Conservation (phyloP, 306 rosid species). For the Delonix regia region DNA sequence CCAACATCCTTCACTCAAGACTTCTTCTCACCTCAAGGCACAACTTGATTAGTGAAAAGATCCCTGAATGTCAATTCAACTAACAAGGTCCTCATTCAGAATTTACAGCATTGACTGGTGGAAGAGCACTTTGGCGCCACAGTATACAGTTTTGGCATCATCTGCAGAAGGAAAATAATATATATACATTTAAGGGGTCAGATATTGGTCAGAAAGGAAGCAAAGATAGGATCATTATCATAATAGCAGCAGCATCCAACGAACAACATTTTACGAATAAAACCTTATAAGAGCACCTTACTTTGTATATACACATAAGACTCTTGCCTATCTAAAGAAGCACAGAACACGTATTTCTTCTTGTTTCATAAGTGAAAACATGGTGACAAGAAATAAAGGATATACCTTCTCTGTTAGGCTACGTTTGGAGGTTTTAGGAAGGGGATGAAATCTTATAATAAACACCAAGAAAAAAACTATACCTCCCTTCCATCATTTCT, state of each 20-base stretch:
- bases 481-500: too few species aligned
- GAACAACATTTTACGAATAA: neutral
- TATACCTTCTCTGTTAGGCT: neutral
- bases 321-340: neutral
- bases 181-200: neutral
- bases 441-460: neutral
- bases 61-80: neutral
- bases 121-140: constrained; percentile 45
- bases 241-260: constrained; percentile 5
- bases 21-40: neutral
- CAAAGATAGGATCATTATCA: neutral
- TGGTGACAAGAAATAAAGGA: too few species aligned
- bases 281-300: neutral
- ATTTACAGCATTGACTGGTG: constrained; percentile 50
- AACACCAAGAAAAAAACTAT: too few species aligned
- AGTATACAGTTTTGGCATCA: constrained; percentile 47
- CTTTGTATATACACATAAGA: neutral
- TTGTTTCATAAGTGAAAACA: too few species aligned
- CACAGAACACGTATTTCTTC: too few species aligned
- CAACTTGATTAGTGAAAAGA: neutral
- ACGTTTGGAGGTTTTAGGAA: neutral
- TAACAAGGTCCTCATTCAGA: constrained; percentile 22
- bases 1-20: neutral
- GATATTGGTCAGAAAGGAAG: neutral
- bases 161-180: constrained; percentile 37